Evolutionary conservation across 495 filamentous ascomycete species (phyloP), one percentile per base, ranked within the genome.

Genomic region (Collariella sp.): DNA sequence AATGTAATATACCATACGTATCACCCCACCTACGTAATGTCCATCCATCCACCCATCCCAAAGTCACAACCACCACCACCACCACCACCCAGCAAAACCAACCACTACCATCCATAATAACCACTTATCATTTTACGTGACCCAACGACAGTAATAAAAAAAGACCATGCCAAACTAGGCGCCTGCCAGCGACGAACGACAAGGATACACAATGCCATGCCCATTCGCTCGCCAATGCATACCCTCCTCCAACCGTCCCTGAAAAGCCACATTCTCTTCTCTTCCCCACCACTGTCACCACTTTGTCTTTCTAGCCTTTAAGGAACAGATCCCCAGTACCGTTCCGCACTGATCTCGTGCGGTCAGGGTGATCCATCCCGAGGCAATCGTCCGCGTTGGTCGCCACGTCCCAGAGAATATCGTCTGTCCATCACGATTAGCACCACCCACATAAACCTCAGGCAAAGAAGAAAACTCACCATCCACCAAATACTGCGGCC

Each of bases 361-460:
- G 89, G 72, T 95, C 91, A 49, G 83, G 75, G 70, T 99, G 91
- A 66, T 99, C 94, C 47, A 99, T 74, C 20, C 89, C 93, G 38
- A 99, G 82, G 48, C 79, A 70, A 60, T 97, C 94, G 45, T 96
- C 90, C 12, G 79, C 69, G 23, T 75, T 76, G 9, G 70, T 71
- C 15, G 83, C 76, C 53, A 88, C 73, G 38, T 95, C 87, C 53
- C 80, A 87, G 18, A 96, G 78, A 18, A 93, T 77, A 58, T 95
- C 87, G 61, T 93, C 93, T 96, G 38, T n/a, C 24, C 13, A 13
- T 10, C 18, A 2, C n/a, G 18, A 26, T 12, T 20, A 43, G 49
- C 65, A 44, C 34, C 20, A 7, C 42, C 29, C 9, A 26, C 15
- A 13, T 18, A 29, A n/a, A n/a, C 3, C 26, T 34, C 3, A 20